Evolutionary conservation across 192 early-diverging fungal species (phyloP), one percentile per base, ranked within the genome.

Genomic region (Spinellus fusiger): DNA sequence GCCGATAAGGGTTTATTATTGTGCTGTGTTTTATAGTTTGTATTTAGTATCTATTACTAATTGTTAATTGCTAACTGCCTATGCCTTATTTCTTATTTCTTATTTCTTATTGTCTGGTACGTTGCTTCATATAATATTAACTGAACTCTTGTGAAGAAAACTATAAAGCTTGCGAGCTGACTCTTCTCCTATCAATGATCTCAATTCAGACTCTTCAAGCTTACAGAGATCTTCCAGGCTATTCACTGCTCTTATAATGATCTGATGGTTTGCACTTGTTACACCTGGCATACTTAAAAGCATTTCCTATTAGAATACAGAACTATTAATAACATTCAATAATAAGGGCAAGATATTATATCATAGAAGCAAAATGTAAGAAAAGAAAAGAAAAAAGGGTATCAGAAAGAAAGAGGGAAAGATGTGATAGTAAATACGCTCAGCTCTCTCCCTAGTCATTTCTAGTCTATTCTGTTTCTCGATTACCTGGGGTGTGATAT

Each of bases 221-320:
- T 77, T 70, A 7, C 81, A 78, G 2, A 98, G 61, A 53, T 84
- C 88, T 6, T 73, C 60, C 9, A 98, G 68, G 53, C 75, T 88
- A 13, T 75, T 57, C 15, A 87, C 87, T 22, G 69, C 74, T 16
- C 61, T 74, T 82, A 93, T 93, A 12, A 98, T 77, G 9, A 61
- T 49, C 61, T 84, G 81, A 73, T 93, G 92, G 67, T 95, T 95
- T 44, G 79, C 78, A 3, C 76, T 79, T 0, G 84, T 93, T 55
- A 98, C 88, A 0, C 95, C 94, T 4, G 93, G 94, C 56, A 98
- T 65, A 28, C 86, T 76, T 48, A 91, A 81, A n/a, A 95, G 76
- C 25, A 96, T 75, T 34, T 92, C 86, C 66, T 82, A 35, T 49
- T 27, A 22, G 49, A 12, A 16, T 2, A 18, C 4, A 55, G 18